phyloP scores from a whole-genome alignment of 345 rosid genomes.

The Pugionium dolabratum region DNA sequence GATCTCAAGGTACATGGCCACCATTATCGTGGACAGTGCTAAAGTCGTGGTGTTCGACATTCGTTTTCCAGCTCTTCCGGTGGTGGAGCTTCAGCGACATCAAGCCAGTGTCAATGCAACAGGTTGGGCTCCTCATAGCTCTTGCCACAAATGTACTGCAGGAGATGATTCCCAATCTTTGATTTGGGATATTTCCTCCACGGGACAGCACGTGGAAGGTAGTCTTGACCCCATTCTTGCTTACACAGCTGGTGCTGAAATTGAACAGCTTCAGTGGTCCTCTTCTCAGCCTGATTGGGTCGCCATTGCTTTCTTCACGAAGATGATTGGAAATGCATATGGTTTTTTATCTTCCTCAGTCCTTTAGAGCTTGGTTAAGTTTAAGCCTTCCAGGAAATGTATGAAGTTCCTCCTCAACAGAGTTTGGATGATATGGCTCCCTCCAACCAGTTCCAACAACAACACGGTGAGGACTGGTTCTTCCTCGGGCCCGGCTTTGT shows the following conservation, averaged over 20 bases:
- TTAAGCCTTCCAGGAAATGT: too few species aligned
- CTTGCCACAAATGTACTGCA: constrained; percentile 93
- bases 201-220: constrained; percentile 95
- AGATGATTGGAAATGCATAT: constrained; percentile 85
- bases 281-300: constrained; percentile 99
- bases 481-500: too few species aligned
- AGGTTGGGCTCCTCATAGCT: constrained; percentile 99
- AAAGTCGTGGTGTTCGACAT: constrained; percentile 93
- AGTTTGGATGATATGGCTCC: too few species aligned
- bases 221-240: constrained; percentile 95
- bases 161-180: constrained; percentile 97
- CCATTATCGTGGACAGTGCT: constrained; percentile 90
- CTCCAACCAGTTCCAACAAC: too few species aligned
- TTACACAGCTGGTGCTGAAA: constrained; percentile 93
- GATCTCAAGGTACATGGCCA: constrained; percentile 96
- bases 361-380: too few species aligned
- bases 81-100: constrained; percentile 92
- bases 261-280: constrained; percentile 97
- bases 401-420: too few species aligned
- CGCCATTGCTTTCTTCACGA: constrained; percentile 87
- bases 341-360: constrained; percentile 44
- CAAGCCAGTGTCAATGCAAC: constrained; percentile 87
- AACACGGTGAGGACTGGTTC: too few species aligned
- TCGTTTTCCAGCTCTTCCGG: constrained; percentile 88
- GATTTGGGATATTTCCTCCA: constrained; percentile 94